Conservation (phyloP, 2,329 filamentous ascomycete species). For the Sporothrix dimorphospora region DNA sequence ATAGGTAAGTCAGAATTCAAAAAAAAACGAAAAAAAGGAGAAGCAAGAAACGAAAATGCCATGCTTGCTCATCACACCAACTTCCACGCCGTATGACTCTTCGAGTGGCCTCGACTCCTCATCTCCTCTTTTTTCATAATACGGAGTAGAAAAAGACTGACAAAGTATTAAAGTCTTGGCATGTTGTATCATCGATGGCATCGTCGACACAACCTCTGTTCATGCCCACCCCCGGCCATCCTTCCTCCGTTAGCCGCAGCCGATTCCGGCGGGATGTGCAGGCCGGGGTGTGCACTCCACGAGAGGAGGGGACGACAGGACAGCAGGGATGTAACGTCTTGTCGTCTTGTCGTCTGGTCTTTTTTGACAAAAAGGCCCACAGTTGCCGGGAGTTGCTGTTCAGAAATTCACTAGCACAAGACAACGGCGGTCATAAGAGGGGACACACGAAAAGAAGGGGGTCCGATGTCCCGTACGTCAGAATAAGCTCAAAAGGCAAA, state of each 20-base stretch:
- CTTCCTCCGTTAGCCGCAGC: background rate
- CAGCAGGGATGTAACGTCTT: background rate
- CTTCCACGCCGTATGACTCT: constrained; percentile 13
- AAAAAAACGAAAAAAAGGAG: background rate
- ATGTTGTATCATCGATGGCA: background rate
- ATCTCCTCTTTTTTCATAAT: background rate
- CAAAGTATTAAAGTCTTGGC: background rate
- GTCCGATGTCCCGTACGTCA: background rate
- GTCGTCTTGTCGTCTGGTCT: background rate
- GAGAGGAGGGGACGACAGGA: background rate
- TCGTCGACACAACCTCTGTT: background rate
- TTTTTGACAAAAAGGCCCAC: background rate
- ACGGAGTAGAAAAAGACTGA: background rate
- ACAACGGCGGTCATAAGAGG: background rate
- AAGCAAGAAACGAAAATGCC: background rate
- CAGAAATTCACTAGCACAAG: background rate
- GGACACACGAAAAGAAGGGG: too few species aligned
- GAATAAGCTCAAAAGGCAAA: background rate
- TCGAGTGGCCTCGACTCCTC: background rate
- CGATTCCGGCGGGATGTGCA: constrained; percentile 16
- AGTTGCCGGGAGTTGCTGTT: background rate
- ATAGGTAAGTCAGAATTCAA: background rate
- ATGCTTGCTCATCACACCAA: background rate
- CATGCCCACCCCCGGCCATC: background rate
- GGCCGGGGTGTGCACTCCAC: background rate